Evolutionary conservation across 2,329 filamentous ascomycete species (phyloP), one percentile per base, ranked within the genome.

Genomic region (Cyphellophora europaea): DNA sequence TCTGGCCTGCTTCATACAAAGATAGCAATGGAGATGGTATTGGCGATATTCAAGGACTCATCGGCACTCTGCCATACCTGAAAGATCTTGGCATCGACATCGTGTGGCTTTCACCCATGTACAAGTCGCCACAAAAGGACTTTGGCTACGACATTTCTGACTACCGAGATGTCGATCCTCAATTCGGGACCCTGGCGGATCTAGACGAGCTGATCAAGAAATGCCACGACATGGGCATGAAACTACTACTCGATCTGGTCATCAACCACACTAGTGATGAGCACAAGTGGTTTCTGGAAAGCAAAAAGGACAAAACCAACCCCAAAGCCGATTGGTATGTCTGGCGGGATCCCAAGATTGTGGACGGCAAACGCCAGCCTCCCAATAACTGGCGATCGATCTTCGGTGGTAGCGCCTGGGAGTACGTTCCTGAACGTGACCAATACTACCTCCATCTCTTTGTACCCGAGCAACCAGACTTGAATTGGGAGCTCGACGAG

Each of bases 371-470:
- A 6, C 62, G 69, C 1, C 59, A 69, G 14, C 73, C 75, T 1
- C 76, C 77, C 2, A 80, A 73, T 34, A 80, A 72, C 40, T 72
- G 68, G 67, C 30, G 53, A 5, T 54, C 52, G 28, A 58, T 59
- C 19, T 59, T 63, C 36, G 54, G 55, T 5, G 59, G 61, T n/a
- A 48, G 42, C 31, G 48, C 48, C 3, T 50, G 48, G 48, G 47
- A 49, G 28, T 50, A 47, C 29, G 42, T 42, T 15, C 28, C 28
- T n/a, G 42, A 45, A 23, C 36, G 48, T 4, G 46, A 49, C 29
- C 46, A 86, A 53, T 86, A 83, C 53, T 86, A 82, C 49, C 69
- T 86, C 1, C 76, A 80, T 43, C 65, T 88, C 11, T 88, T 85
- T 53, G 73, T 75, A 6, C 69, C 69, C 6, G 72, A 81, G 43